Base-by-base conservation (phyloP, 2,329 filamentous ascomycete species). In the Sporothrix inflata region DNA sequence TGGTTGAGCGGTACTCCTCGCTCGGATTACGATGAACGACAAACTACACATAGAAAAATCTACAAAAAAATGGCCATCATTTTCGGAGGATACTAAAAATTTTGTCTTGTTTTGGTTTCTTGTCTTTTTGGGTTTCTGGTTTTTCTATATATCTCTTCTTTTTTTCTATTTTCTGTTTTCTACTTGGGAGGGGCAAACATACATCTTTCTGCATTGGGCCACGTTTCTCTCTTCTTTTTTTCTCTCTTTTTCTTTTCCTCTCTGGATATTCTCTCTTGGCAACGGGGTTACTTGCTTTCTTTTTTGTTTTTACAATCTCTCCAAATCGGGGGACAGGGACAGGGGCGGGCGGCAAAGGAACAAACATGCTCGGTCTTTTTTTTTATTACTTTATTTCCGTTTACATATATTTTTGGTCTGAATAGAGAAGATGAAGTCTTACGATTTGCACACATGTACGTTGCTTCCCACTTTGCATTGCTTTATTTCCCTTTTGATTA, bases 171-270 rank as follows among this genome's bases (percentile, higher is more conserved):
- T 45, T 14, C 74, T 9, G 11, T 9, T 27, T 27, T 65, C 38
- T 65, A 42, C 60, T 40, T 45, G 5, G 60, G 38, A 45, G 60
- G n/a, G 38, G n/a, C 60, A 16, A 65, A 40, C 21, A 61, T 38
- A 61, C 34, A 40, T 40, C 57, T 61, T 24, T 63, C 38, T 42
- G 57, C 57, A 63, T 63, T 40, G 57, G 57, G 57, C 34, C 27
- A 19, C 16, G 16, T 45, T n/a, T 65, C 60, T 40, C 34, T 63
- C 21, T n/a, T 12, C n/a, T 21, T 61, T 27, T 27, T 65, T 27
- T 21, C 14, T 75, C 73, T 66, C 72, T 69, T 74, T 71, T 72
- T 72, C 73, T 71, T 73, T 65, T 71, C 71, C 74, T 72, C 71
- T 73, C 69, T 73, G 53, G 55, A 63, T 75, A 60, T 53, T 67